Conservation (phyloP, 23 red algal genomes). For the Cyanidium caldarium region DNA sequence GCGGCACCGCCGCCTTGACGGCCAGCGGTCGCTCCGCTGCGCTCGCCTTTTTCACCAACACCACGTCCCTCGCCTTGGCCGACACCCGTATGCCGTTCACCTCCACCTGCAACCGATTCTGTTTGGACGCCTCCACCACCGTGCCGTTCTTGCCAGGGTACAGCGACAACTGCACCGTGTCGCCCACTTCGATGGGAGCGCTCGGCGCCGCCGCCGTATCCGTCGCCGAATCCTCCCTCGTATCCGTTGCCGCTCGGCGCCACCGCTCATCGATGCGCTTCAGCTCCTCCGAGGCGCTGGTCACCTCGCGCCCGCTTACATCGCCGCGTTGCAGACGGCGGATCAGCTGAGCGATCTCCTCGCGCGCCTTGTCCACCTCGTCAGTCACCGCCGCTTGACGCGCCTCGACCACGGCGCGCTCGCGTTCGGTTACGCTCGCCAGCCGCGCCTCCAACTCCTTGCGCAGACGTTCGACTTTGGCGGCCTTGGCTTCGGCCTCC, state of each 20-base stretch:
- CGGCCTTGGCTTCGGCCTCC: conserved; percentile 12
- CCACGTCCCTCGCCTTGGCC: not conserved
- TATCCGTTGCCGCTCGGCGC: conserved; percentile 21
- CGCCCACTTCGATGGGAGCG: not conserved
- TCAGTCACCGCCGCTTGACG: conserved; percentile 15
- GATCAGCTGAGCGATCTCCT: conserved; percentile 40
- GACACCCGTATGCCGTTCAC: not conserved
- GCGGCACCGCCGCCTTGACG: no score
- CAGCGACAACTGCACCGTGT: conserved; percentile 24
- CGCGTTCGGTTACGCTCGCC: conserved; percentile 12
- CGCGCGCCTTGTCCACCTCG: conserved; percentile 36
- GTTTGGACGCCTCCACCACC: conserved; percentile 23
- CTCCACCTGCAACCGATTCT: not conserved
- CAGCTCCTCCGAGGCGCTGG: conserved; percentile 26
- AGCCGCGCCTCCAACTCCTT: conserved; percentile 20
- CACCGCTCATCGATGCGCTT: no score
- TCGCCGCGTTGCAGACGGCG: conserved; percentile 37
- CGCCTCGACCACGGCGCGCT: conserved; percentile 22
- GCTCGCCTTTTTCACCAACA: not conserved
- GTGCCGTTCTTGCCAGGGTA: conserved; percentile 9
- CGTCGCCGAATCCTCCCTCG: not conserved
- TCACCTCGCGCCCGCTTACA: no score
- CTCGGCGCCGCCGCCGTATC: not conserved
- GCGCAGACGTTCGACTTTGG: conserved; percentile 15
- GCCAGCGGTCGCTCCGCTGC: not conserved